A percentile compares a stretch with the other conserved stretches of the same genome.
Conservation (phyloP, 805 yeast genomes). For the Candida boleticola region DNA sequence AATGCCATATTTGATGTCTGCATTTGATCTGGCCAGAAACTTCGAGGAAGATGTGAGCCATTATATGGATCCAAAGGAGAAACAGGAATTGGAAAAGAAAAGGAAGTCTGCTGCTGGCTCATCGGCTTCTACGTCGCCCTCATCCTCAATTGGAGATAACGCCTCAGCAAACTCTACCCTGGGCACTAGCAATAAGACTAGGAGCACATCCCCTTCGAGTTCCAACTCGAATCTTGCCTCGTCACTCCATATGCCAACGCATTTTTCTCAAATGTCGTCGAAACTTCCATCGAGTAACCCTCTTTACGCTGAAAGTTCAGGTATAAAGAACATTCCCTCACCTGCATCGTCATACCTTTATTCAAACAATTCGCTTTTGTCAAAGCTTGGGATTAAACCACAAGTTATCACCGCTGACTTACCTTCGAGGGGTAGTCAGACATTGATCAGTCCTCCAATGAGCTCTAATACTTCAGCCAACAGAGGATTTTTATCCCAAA, state of each 20-base stretch:
- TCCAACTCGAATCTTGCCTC: background rate
- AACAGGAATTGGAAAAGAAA: constrained; percentile 18
- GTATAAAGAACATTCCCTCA: constrained; percentile 18
- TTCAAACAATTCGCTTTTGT: constrained; percentile 33
- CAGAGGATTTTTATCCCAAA: background rate
- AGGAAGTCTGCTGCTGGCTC: constrained; percentile 2
- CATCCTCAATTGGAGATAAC: background rate
- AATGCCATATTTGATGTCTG: constrained; percentile 63
- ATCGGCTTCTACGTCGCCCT: background rate
- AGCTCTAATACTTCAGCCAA: constrained; percentile 2
- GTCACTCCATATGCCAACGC: constrained; percentile 1
- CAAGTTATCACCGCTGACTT: constrained; percentile 36
- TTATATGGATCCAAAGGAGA: constrained; percentile 14
- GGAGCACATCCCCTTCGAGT: background rate
- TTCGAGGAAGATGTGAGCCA: constrained; percentile 49
- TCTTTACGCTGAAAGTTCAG: constrained; percentile 33
- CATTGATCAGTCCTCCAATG: background rate
- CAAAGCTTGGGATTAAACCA: constrained; percentile 40
- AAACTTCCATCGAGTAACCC: constrained; percentile 28
- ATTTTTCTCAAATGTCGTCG: constrained; percentile 1
- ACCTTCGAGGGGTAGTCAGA: constrained; percentile 10
- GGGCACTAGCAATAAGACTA: background rate
- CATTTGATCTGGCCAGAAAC: constrained; percentile 61
- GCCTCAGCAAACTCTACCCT: background rate
- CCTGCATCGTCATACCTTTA: constrained; percentile 28